phyloP scores from a whole-genome alignment of 768 basidiomycete species.

The Serendipita sp. region DNA sequence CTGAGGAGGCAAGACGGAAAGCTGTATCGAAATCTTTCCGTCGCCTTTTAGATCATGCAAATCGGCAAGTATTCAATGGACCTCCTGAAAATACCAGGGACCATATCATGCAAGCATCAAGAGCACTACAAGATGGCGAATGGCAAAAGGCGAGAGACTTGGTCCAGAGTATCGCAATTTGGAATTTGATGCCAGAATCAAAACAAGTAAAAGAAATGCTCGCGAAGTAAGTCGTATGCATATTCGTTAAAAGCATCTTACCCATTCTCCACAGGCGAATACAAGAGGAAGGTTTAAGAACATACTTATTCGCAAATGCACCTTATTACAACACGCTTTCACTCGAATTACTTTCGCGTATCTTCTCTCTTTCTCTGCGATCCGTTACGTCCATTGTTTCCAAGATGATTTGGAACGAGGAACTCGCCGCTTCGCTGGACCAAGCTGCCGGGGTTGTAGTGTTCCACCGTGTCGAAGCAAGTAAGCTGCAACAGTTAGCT shows the following conservation, averaged over 20 bases:
- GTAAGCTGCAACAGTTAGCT: constrained; percentile 78
- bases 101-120: constrained; percentile 98
- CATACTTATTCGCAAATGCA: constrained; percentile 96
- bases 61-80: constrained; percentile 93
- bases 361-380: constrained; percentile 68
- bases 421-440: constrained; percentile 83
- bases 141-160: constrained; percentile 94
- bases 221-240: constrained; percentile 44
- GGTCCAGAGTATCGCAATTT: constrained; percentile 91
- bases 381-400: constrained; percentile 83
- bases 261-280: constrained; percentile 51
- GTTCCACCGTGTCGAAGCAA: constrained; percentile 82
- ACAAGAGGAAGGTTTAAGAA: constrained; percentile 92
- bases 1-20: constrained; percentile 85
- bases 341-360: constrained; percentile 67
- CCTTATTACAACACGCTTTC: constrained; percentile 87
- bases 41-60: constrained; percentile 86
- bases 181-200: constrained; percentile 89
- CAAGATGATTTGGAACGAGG: constrained; percentile 98
- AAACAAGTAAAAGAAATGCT: constrained; percentile 85
- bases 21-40: constrained; percentile 94
- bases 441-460: constrained; percentile 79
- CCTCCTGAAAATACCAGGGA: constrained; percentile 97
- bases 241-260: neutral
- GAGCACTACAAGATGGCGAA: constrained; percentile 87